These are phyloP conservation scores for Kickxella alabastrina DNA, from an alignment of 192 early-diverging fungal genomes.

Conservation along the genomic window DNA sequence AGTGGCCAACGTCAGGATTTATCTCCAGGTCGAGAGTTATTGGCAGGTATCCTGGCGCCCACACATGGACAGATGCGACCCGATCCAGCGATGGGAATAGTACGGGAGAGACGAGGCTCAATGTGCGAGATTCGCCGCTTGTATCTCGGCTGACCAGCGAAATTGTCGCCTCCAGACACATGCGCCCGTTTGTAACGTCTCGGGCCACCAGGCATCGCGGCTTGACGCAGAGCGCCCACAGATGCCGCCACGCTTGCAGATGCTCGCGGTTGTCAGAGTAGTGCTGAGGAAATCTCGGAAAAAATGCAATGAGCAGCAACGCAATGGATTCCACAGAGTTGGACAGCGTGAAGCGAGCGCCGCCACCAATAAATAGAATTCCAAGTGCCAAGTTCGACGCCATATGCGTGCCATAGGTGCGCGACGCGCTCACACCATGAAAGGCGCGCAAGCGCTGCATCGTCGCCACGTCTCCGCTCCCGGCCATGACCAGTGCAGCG, in stretches of 20 bases:
- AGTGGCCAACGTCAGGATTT: background rate
- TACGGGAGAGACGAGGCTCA: conserved; percentile 7
- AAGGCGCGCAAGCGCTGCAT: conserved; percentile 57
- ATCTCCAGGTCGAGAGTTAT: conserved; percentile 12
- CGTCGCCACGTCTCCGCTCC: conserved; percentile 67
- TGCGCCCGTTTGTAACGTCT: conserved; percentile 13
- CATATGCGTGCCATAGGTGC: conserved; percentile 48
- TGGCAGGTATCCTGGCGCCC: conserved; percentile 32
- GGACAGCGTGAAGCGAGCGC: conserved; percentile 41
- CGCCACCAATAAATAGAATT: conserved; percentile 39
- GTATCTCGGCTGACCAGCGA: background rate
- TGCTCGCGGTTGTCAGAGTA: conserved; percentile 40
- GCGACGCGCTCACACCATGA: conserved; percentile 31
- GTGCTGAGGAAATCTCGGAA: conserved; percentile 40
- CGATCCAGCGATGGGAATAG: conserved; percentile 13
- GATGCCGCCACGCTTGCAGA: conserved; percentile 48
- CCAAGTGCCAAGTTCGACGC: conserved; percentile 46
- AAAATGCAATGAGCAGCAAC: conserved; percentile 31
- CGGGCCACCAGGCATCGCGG: conserved; percentile 42
- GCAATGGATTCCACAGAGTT: conserved; percentile 29
- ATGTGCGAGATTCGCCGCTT: background rate
- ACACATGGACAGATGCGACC: conserved; percentile 3
- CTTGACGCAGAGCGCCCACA: conserved; percentile 47
- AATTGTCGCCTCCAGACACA: conserved; percentile 24
- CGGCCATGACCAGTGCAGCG: conserved; percentile 73